Evolutionary conservation across 2,329 filamentous ascomycete genomes (phyloP).

Genomic region (Microcyclospora pomicola): DNA sequence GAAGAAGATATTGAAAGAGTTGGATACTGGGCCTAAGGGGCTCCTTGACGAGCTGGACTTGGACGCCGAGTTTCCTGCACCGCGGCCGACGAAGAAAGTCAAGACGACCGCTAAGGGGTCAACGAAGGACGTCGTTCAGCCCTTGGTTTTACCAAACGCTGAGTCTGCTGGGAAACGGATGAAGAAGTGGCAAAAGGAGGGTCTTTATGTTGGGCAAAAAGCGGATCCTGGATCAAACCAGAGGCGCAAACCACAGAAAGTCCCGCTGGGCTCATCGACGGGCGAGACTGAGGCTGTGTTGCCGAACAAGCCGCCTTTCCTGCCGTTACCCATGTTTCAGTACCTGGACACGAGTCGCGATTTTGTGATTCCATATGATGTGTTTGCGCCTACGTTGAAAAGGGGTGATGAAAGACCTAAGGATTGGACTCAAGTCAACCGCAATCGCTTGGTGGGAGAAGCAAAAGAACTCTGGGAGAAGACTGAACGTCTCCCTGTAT

Average conservation of each 20-base stretch:
- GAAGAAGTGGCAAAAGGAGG: constrained; percentile 71
- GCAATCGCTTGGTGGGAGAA: constrained; percentile 61
- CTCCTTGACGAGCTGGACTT: constrained; percentile 21
- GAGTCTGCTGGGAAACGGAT: constrained; percentile 28
- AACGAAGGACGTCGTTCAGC: constrained; percentile 11
- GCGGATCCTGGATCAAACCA: constrained; percentile 27
- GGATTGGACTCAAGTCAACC: constrained; percentile 83
- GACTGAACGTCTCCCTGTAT: constrained; percentile 15
- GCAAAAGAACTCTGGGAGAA: constrained; percentile 23
- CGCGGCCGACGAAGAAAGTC: constrained; percentile 15
- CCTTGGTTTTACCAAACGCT: constrained; percentile 13
- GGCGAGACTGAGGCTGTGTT: constrained; percentile 31
- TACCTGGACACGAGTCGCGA: constrained; percentile 50
- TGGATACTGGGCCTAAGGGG: constrained; percentile 19
- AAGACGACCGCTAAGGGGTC: constrained; percentile 6
- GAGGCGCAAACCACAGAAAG: constrained; percentile 34
- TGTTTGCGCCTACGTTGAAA: constrained; percentile 68
- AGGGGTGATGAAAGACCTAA: constrained; percentile 75
- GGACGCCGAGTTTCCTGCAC: constrained; percentile 12
- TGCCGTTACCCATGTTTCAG: constrained; percentile 23
- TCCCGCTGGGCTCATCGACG: constrained; percentile 14
- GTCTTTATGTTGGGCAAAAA: constrained; percentile 75
- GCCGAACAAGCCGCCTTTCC: constrained; percentile 26
- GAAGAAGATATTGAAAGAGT: constrained; percentile 17
- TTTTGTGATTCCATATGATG: constrained; percentile 79